phyloP scores from a whole-genome alignment of 176 grass and related monocot species.

The Cenchrus purpureus region DNA sequence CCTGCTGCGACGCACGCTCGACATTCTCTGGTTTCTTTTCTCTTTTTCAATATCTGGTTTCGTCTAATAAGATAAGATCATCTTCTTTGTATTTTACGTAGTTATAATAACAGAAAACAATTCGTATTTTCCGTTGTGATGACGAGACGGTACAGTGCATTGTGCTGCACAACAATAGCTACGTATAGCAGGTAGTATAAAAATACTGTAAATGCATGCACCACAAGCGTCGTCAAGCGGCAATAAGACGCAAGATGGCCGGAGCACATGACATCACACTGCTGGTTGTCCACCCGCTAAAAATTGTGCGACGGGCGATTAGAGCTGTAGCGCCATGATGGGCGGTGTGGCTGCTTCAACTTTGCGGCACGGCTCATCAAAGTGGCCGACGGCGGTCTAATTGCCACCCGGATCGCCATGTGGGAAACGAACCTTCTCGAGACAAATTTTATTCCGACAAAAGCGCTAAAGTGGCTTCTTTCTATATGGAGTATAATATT shows the following conservation, averaged over 20 bases:
- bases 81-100: no score
- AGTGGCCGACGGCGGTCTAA: neutral
- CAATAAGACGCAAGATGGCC: neutral
- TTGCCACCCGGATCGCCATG: neutral
- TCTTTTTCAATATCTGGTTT: neutral
- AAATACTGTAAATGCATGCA: neutral
- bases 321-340: neutral
- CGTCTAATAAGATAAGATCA: neutral
- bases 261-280: neutral
- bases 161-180: neutral
- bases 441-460: neutral
- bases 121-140: neutral
- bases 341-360: neutral
- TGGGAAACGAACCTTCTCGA: slow-evolving; percentile 18
- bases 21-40: neutral
- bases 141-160: neutral
- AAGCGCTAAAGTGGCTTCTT: neutral
- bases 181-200: neutral
- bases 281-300: neutral
- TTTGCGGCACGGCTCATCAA: neutral
- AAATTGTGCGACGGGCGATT: neutral
- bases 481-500: no score
- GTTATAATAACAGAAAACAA: neutral
- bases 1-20: neutral
- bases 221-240: neutral